Evolutionary conservation across 164 flowering plant genomes (phyloP).

Genomic region (Akebia trifoliata): DNA sequence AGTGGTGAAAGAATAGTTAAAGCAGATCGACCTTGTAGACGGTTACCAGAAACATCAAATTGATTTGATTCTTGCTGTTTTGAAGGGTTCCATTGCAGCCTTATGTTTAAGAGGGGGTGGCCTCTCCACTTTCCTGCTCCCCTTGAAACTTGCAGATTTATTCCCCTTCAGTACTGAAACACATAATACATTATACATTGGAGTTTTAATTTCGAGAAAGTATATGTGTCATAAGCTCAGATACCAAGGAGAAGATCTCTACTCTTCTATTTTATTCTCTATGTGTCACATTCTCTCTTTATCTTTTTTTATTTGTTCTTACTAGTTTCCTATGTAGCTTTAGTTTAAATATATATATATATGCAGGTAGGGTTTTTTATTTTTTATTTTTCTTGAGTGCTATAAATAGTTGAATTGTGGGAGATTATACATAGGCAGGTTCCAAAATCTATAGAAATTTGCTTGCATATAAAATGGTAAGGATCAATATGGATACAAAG

Average conservation of each 20-base stretch:
- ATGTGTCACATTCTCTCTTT: slow-evolving; percentile 8
- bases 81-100: slow-evolving; percentile 13
- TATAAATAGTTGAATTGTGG: no score
- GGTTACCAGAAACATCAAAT: slow-evolving; percentile 17
- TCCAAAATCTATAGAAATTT: no score
- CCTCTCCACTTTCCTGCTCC: slow-evolving; percentile 2
- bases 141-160: slow-evolving; percentile 22
- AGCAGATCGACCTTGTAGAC: slow-evolving; percentile 17
- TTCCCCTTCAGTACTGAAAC: slow-evolving; percentile 18
- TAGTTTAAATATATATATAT: no score
- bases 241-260: slow-evolving; percentile 11
- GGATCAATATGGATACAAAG: no score
- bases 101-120: background rate
- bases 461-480: no score
- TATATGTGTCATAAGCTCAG: slow-evolving; percentile 12
- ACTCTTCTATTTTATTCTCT: slow-evolving; percentile 5
- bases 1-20: slow-evolving; percentile 13
- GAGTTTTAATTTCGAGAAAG: slow-evolving; percentile 6
- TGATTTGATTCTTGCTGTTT: slow-evolving; percentile 26
- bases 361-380: no score
- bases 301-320: no score
- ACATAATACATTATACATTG: slow-evolving; percentile 2
- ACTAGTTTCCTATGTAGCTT: no score
- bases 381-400: no score
- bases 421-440: no score